Conservation (phyloP, 1,139 yeast genomes). For the Blastobotrys proliferans region DNA sequence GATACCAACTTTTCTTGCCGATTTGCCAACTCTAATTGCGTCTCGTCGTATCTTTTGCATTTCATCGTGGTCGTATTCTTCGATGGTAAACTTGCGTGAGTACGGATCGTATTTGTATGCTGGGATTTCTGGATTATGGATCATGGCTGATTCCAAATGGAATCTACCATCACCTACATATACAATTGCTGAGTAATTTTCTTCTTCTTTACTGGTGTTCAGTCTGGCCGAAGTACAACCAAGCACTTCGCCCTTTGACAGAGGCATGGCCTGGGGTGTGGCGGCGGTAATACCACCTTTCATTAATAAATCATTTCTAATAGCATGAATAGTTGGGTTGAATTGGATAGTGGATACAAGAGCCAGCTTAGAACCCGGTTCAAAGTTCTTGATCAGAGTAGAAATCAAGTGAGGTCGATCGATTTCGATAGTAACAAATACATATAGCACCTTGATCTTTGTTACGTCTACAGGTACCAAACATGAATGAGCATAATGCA, state of each 20-base stretch:
- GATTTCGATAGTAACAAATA: conserved; percentile 90
- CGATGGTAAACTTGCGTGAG: conserved; percentile 83
- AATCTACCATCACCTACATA: conserved; percentile 96
- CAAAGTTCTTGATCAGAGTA: conserved; percentile 69
- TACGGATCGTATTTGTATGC: conserved; percentile 96
- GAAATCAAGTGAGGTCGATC: conserved; percentile 78
- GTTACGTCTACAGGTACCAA: conserved; percentile 93
- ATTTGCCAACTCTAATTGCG: conserved; percentile 60
- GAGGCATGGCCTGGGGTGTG: conserved; percentile 90
- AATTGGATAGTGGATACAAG: conserved; percentile 95
- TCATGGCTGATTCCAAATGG: conserved; percentile 95
- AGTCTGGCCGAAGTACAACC: conserved; percentile 93
- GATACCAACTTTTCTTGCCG: conserved; percentile 70
- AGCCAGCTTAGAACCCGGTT: conserved; percentile 60
- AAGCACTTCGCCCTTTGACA: conserved; percentile 91
- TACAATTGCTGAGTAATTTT: conserved; percentile 70
- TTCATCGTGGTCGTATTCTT: conserved; percentile 81
- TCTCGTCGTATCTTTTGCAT: conserved; percentile 67
- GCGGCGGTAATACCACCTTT: conserved; percentile 41
- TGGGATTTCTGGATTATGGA: conserved; percentile 88
- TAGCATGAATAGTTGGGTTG: conserved; percentile 86
- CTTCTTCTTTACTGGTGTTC: no score
- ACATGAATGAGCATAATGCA: conserved; percentile 97
- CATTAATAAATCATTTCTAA: conserved; percentile 48
- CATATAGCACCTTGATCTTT: conserved; percentile 80